These are phyloP conservation scores for Arthrocladium fulminans DNA, from an alignment of 2,329 filamentous ascomycete species.

Conservation along the genomic window DNA sequence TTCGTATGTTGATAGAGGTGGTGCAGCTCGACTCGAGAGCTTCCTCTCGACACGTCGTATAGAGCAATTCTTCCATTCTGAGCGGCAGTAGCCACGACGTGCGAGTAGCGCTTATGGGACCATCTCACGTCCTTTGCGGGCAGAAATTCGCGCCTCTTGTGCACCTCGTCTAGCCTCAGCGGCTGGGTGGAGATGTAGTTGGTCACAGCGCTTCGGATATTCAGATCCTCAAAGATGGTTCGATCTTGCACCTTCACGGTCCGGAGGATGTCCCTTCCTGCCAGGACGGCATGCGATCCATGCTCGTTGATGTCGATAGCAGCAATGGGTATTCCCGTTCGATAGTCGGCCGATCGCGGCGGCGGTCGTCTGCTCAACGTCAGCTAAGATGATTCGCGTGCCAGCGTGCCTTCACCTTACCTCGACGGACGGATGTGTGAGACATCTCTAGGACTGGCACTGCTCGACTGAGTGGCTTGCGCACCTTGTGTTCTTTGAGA, in stretches of 20 bases:
- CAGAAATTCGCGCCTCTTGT: constrained; percentile 49
- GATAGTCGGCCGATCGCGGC: constrained; percentile 46
- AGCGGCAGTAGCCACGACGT: constrained; percentile 55
- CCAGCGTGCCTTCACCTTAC: constrained; percentile 3
- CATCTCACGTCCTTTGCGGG: constrained; percentile 59
- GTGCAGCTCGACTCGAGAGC: constrained; percentile 51
- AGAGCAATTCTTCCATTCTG: constrained; percentile 57
- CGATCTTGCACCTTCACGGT: constrained; percentile 52
- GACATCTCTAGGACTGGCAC: constrained; percentile 6
- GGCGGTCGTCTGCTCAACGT: constrained; percentile 4
- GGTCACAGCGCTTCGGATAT: constrained; percentile 53
- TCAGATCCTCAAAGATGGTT: constrained; percentile 53
- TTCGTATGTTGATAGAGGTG: constrained; percentile 56
- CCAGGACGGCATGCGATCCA: constrained; percentile 55
- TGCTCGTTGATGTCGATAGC: constrained; percentile 56
- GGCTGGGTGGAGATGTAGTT: constrained; percentile 45
- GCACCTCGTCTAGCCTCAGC: constrained; percentile 28
- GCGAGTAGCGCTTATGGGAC: constrained; percentile 51
- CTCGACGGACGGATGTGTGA: constrained; percentile 1
- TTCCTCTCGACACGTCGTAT: constrained; percentile 44
- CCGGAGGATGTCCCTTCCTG: constrained; percentile 58
- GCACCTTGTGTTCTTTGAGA: constrained; percentile 1
- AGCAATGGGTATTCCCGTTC: constrained; percentile 55
- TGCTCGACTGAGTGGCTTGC: constrained; percentile 5
- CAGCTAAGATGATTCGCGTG: background rate